A percentile compares a stretch with the other conserved stretches of the same genome.
These are phyloP conservation scores for Hanseniaspora lindneri DNA, from an alignment of 805 yeast species.

Conservation along the genomic window DNA sequence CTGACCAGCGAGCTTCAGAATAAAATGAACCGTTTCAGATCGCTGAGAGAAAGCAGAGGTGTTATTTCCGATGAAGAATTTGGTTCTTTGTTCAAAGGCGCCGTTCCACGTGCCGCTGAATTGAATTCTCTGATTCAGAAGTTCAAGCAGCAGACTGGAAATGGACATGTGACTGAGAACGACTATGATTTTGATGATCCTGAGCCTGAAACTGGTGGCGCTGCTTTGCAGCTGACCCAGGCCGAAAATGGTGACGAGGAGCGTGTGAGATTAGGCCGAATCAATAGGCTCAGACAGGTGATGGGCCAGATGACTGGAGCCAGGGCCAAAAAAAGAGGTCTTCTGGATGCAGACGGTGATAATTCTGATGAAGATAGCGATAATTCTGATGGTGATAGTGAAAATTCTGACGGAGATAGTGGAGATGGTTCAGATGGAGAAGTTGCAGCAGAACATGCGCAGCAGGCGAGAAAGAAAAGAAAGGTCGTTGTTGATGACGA, in stretches of 20 bases:
- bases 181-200: too few species aligned
- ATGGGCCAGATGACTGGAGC: neutral
- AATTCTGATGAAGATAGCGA: neutral
- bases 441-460: neutral
- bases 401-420: neutral
- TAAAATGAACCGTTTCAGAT: conserved; percentile 23
- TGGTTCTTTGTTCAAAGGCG: conserved; percentile 25
- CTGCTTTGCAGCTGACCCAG: neutral
- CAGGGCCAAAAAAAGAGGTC: neutral
- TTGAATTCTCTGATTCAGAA: neutral
- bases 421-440: neutral
- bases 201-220: too few species aligned
- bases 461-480: neutral
- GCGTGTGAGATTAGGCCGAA: neutral
- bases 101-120: conserved; percentile 17
- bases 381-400: neutral
- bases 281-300: neutral
- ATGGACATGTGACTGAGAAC: too few species aligned
- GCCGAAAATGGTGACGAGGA: neutral
- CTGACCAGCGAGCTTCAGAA: conserved; percentile 21
- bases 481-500: neutral
- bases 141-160: neutral
- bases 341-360: conserved; percentile 1
- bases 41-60: conserved; percentile 24
- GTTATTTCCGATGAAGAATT: conserved; percentile 22